Percentiles rank a stretch among this genome's conserved stretches.
Evolutionary conservation across 495 filamentous ascomycete genomes (phyloP).

Genomic region (Sordaria brevicollis): DNA sequence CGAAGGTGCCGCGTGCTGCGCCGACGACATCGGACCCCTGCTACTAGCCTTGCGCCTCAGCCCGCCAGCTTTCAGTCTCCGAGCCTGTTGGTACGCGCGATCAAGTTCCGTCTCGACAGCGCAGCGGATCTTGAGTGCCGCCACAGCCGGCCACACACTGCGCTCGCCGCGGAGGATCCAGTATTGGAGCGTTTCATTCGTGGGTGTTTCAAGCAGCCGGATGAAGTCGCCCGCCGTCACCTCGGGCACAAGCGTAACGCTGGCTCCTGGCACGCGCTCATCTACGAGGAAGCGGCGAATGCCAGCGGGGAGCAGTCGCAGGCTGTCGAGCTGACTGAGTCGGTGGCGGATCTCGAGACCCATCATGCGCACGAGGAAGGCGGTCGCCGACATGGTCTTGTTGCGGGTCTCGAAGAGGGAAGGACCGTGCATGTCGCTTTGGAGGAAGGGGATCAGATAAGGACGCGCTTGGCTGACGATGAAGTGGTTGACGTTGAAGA

Average conservation of each 20-base stretch:
- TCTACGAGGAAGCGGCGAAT: constrained; percentile 76
- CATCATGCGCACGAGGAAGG: constrained; percentile 57
- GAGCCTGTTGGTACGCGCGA: constrained; percentile 66
- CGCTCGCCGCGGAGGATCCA: constrained; percentile 81
- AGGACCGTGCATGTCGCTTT: constrained; percentile 68
- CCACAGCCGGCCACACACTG: constrained; percentile 87
- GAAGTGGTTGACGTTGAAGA: constrained; percentile 92
- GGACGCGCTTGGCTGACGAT: constrained; percentile 70
- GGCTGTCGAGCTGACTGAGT: constrained; percentile 67
- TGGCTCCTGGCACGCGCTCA: constrained; percentile 74
- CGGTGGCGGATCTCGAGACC: constrained; percentile 74
- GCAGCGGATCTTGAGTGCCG: constrained; percentile 72
- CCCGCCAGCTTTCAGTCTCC: constrained; percentile 44
- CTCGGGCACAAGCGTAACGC: constrained; percentile 73
- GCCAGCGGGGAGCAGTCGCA: constrained; percentile 57
- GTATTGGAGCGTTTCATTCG: constrained; percentile 60
- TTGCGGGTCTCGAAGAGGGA: constrained; percentile 48
- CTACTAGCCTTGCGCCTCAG: constrained; percentile 28
- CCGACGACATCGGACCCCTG: constrained; percentile 1
- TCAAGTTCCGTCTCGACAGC: constrained; percentile 82
- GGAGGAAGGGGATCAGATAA: constrained; percentile 76
- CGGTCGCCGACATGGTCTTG: constrained; percentile 43
- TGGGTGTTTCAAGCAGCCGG: constrained; percentile 71
- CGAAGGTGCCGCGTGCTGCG: not conserved
- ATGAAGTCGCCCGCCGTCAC: constrained; percentile 61